Evolutionary conservation across 768 basidiomycete genomes (phyloP).

Genomic region (Hypholoma fasciculare): DNA sequence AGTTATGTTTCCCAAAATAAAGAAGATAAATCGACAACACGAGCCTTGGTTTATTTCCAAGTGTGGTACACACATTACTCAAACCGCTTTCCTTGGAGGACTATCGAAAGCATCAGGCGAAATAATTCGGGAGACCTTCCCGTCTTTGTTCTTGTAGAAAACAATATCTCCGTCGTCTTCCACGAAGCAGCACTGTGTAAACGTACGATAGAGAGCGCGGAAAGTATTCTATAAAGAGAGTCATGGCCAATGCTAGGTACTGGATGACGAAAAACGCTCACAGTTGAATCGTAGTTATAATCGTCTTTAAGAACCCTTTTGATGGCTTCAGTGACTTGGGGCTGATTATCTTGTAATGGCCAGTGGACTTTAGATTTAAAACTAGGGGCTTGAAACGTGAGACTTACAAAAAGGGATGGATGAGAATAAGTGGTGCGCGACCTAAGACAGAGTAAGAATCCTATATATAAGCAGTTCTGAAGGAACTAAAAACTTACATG

Average conservation of each 20-base stretch:
- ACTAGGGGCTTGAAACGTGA: too few relatives aligned
- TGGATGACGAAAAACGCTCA: constrained; percentile 21
- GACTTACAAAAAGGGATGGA: constrained; percentile 51
- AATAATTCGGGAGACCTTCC: constrained; percentile 37
- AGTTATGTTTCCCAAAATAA: too few relatives aligned
- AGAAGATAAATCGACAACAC: too few relatives aligned
- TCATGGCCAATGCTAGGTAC: constrained; percentile 3
- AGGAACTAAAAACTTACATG: constrained; percentile 29
- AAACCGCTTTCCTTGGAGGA: constrained; percentile 18
- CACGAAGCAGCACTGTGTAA: constrained; percentile 61
- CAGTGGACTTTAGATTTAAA: background rate
- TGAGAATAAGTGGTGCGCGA: constrained; percentile 65
- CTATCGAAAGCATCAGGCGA: constrained; percentile 20
- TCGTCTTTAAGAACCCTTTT: constrained; percentile 54
- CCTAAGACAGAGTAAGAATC: constrained; percentile 24
- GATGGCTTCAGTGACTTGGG: constrained; percentile 53
- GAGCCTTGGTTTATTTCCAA: too few relatives aligned
- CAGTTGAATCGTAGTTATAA: constrained; percentile 63
- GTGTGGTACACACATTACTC: background rate
- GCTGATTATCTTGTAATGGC: constrained; percentile 49
- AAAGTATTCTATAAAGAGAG: constrained; percentile 44
- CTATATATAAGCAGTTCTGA: constrained; percentile 14
- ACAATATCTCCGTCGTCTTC: constrained; percentile 64
- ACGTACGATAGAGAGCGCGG: constrained; percentile 58
- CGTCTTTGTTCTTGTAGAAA: constrained; percentile 59